Base-by-base conservation (phyloP, 495 filamentous ascomycete genomes). In the Hypoxylon fragiforme region DNA sequence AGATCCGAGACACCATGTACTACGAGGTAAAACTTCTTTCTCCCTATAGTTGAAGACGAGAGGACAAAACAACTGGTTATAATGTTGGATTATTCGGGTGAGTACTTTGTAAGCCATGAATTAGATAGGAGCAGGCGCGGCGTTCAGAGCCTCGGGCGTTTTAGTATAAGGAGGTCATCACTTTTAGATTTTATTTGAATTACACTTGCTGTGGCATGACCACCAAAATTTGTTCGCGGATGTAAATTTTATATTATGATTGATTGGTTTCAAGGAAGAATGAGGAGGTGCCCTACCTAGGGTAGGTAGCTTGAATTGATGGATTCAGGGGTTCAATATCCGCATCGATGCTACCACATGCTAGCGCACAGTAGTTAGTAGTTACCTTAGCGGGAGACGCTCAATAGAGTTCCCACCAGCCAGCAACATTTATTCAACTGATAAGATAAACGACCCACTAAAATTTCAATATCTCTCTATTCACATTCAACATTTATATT, bases 31-130 rank as follows among this genome's bases (percentile, higher is more conserved):
- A 16, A 37, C 3, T 13, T n/a, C 20, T 28, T 9, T 4, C 24
- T 28, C 24, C 4, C 24, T n/a, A n/a, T n/a, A n/a, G n/a, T 9
- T 24, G n/a, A n/a, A 12, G 32, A 7, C 22, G 16, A 30, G 14
- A 11, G 36, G 15, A 15, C 16, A 44, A 43, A 40, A 43, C 26
- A 16, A 14, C 50, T 45, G 24, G 35, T 51, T 54, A 39, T 18
- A 47, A 41, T 22, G 26, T 38, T 12, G 35, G 50, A 40, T 45
- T 21, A 26, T 24, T 16, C 22, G 30, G 40, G 42, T 5, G 40
- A 13, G 40, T 45, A 38, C 54, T 44, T 9, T 53, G 45, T 30
- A 54, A 44, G 8, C 5, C 24, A 28, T n/a, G n/a, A n/a, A n/a
- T n/a, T n/a, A 9, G n/a, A n/a, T n/a, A n/a, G 40, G 48, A 16